Evolutionary conservation across 2,329 filamentous ascomycete genomes (phyloP).

Genomic region (Plectosphaerella sp.): DNA sequence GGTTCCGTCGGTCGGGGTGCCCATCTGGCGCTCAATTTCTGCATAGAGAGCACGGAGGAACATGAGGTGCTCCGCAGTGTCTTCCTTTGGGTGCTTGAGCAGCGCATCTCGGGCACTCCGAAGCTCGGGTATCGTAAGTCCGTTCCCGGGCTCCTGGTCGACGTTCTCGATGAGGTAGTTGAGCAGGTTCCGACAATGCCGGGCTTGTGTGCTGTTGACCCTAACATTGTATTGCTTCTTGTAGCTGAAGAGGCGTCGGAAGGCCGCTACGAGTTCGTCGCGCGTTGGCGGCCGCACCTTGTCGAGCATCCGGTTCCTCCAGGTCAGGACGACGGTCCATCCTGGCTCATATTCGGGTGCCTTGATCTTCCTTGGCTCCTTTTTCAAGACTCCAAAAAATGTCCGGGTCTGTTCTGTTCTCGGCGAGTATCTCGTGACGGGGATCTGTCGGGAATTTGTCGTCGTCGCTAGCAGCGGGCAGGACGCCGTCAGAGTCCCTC

Average conservation of each 20-base stretch:
- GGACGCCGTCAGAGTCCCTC: constrained; percentile 18
- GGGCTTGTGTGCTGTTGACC: constrained; percentile 64
- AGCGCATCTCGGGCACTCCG: constrained; percentile 40
- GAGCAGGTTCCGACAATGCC: constrained; percentile 51
- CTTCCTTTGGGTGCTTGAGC: constrained; percentile 35
- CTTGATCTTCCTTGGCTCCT: constrained; percentile 55
- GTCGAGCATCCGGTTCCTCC: constrained; percentile 58
- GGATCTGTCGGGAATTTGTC: neutral
- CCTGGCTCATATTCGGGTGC: constrained; percentile 65
- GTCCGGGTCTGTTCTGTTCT: constrained; percentile 24
- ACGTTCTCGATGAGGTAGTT: constrained; percentile 49
- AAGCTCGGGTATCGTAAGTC: constrained; percentile 34
- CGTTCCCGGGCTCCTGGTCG: constrained; percentile 21
- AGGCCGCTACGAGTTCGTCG: constrained; percentile 60
- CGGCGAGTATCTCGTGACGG: neutral
- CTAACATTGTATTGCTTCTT: constrained; percentile 42
- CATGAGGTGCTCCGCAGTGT: constrained; percentile 38
- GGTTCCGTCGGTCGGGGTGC: constrained; percentile 14
- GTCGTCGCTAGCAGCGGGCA: constrained; percentile 24
- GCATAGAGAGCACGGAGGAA: constrained; percentile 41
- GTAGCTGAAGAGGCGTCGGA: constrained; percentile 57
- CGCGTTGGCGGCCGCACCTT: constrained; percentile 60
- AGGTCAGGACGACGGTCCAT: constrained; percentile 65
- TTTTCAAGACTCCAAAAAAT: constrained; percentile 60
- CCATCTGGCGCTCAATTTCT: constrained; percentile 13